Evolutionary conservation across 2,329 filamentous ascomycete genomes (phyloP).

Genomic region (Corynespora cassiicola): DNA sequence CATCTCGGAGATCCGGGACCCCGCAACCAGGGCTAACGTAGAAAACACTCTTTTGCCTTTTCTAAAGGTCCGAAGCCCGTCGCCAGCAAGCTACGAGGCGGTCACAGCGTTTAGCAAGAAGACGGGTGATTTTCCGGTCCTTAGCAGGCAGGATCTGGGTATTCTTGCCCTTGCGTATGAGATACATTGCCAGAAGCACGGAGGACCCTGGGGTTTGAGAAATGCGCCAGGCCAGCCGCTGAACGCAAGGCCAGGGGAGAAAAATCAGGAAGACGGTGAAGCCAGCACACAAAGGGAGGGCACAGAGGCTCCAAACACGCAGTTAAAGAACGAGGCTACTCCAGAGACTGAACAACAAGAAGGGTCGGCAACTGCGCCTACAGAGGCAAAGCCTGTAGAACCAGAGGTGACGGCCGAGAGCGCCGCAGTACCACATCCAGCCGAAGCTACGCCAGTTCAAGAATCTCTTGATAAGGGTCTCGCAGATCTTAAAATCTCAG

Average conservation of each 20-base stretch:
- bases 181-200: constrained; percentile 87
- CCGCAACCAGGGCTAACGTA: constrained; percentile 77
- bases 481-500: constrained; percentile 26
- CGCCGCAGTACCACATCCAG: not conserved
- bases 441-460: constrained; percentile 3
- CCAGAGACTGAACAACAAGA: too few species aligned
- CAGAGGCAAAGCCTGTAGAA: constrained; percentile 8
- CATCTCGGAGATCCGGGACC: constrained; percentile 85
- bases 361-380: too few species aligned
- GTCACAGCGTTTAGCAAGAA: constrained; percentile 84
- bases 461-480: constrained; percentile 22
- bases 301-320: too few species aligned
- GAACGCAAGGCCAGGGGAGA: constrained; percentile 59
- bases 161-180: constrained; percentile 92
- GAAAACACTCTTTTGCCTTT: constrained; percentile 88
- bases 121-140: constrained; percentile 86
- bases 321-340: constrained; percentile 38
- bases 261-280: constrained; percentile 8
- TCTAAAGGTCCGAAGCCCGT: constrained; percentile 76
- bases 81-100: constrained; percentile 77
- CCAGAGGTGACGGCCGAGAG: not conserved
- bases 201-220: constrained; percentile 85
- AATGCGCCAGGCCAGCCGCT: constrained; percentile 79
- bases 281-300: too few species aligned
- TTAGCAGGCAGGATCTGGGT: constrained; percentile 89